Percentiles rank a stretch among this genome's conserved stretches.
Conservation (phyloP, 495 filamentous ascomycete species). For the Eremomyces bilateralis region DNA sequence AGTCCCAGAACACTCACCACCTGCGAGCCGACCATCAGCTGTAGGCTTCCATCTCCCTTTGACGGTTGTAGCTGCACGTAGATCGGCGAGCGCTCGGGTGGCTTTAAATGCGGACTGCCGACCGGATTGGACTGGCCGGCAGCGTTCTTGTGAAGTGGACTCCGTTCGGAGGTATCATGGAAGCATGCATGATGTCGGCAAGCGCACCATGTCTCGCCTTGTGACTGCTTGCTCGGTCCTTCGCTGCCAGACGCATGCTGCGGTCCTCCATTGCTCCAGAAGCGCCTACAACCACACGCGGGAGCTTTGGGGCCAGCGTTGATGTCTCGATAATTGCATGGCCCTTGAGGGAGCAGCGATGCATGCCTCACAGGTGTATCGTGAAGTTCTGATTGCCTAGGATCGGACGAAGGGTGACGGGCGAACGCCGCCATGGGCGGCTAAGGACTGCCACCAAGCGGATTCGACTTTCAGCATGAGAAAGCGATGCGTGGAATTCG, state of each 20-base stretch:
- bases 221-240: conserved; percentile 14
- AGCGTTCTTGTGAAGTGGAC: neutral
- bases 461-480: no score
- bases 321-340: conserved; percentile 40
- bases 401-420: no score
- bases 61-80: neutral
- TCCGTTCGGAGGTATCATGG: conserved; percentile 26
- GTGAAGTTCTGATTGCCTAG: no score
- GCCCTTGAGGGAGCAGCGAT: conserved; percentile 25
- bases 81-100: neutral
- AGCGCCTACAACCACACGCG: conserved; percentile 42
- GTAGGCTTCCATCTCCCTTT: neutral
- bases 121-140: neutral
- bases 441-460: no score
- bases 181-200: conserved; percentile 55
- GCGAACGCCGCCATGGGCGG: no score
- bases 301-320: conserved; percentile 21
- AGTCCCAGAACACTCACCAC: neutral
- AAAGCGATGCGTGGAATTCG: no score
- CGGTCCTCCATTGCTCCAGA: conserved; percentile 29
- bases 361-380: no score
- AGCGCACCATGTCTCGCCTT: conserved; percentile 34
- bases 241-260: conserved; percentile 8
- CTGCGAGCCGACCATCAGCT: conserved; percentile 1
- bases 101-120: neutral